Conservation (phyloP, 2,329 filamentous ascomycete species). For the Domatiomyces catenatus region DNA sequence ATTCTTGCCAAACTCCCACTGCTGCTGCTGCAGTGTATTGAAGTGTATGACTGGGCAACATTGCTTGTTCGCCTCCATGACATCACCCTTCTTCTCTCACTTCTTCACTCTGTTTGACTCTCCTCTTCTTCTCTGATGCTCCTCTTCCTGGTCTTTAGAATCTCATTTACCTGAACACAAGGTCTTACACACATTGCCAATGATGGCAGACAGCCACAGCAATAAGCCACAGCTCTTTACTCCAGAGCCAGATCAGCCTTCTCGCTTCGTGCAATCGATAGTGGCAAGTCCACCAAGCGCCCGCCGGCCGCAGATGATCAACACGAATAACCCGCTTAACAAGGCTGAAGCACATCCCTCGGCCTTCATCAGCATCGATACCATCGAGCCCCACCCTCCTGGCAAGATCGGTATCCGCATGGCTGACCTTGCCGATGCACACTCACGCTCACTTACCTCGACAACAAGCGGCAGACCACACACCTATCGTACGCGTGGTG, state of each 20-base stretch:
- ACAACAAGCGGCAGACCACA: neutral
- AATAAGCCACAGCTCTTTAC: neutral
- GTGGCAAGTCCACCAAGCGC: neutral
- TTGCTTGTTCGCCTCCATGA: neutral
- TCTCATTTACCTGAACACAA: neutral
- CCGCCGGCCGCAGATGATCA: slow-evolving; percentile 1
- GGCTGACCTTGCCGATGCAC: neutral
- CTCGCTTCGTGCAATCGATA: neutral
- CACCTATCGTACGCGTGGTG: neutral
- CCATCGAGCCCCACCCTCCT: neutral
- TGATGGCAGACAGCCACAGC: neutral
- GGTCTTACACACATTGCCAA: neutral
- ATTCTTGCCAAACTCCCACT: neutral
- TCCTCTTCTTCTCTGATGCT: neutral
- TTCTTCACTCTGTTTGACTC: neutral
- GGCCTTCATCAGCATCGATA: neutral
- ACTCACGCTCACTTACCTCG: neutral
- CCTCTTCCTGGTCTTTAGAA: neutral
- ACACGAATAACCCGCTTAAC: slow-evolving; percentile 1
- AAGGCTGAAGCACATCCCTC: neutral
- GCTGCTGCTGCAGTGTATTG: neutral
- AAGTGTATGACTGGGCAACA: neutral
- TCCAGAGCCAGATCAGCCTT: neutral
- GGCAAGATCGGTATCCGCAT: neutral
- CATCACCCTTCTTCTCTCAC: neutral